A percentile compares a stretch with the other conserved stretches of the same genome.
Evolutionary conservation across 805 yeast species (phyloP).

Genomic region (Lipomyces oligophaga): DNA sequence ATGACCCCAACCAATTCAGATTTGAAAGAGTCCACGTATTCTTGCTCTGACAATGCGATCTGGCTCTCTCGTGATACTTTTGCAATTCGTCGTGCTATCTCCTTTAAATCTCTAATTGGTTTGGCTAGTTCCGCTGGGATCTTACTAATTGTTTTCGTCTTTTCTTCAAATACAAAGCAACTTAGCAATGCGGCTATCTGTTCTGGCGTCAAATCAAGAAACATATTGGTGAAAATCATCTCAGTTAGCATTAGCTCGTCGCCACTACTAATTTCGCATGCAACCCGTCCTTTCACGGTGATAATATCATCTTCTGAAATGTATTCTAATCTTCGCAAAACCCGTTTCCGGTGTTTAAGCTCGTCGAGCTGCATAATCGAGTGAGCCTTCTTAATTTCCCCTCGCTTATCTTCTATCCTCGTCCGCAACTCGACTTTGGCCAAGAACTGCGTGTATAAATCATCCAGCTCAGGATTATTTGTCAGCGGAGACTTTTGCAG

Average conservation of each 20-base stretch:
- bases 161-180: conserved; percentile 95
- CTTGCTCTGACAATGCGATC: conserved; percentile 84
- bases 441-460: conserved; percentile 61
- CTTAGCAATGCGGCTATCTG: conserved; percentile 90
- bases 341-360: conserved; percentile 86
- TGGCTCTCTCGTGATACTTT: conserved; percentile 85
- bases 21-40: conserved; percentile 86
- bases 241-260: conserved; percentile 81
- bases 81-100: conserved; percentile 88
- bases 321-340: conserved; percentile 85
- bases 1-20: conserved; percentile 97
- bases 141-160: conserved; percentile 83
- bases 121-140: conserved; percentile 87
- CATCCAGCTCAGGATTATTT: conserved; percentile 48
- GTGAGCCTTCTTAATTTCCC: conserved; percentile 74
- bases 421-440: conserved; percentile 59
- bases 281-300: conserved; percentile 95
- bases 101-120: conserved; percentile 82
- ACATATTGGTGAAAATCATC: conserved; percentile 90
- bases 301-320: conserved; percentile 83
- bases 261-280: conserved; percentile 68
- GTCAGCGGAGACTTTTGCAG: conserved; percentile 63
- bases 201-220: conserved; percentile 80
- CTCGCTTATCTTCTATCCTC: conserved; percentile 56
- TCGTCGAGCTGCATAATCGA: conserved; percentile 93